A percentile compares a stretch with the other conserved stretches of the same genome.
phyloP scores from a whole-genome alignment of 192 early-diverging fungal genomes.

The Linnemannia zychae region DNA sequence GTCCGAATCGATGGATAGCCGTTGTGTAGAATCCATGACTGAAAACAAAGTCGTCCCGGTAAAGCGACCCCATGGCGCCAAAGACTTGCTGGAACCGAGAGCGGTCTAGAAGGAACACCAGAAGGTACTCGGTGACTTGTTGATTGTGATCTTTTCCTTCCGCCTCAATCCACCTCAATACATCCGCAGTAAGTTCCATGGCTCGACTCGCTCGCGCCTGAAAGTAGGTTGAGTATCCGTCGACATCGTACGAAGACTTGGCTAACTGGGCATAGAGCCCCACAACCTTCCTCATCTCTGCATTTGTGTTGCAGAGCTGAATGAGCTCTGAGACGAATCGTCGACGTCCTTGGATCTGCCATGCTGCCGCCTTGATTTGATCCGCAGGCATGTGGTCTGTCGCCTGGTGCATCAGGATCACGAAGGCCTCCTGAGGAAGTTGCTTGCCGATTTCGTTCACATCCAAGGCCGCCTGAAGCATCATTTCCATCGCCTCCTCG shows the following conservation, averaged over 20 bases:
- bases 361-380: slow-evolving; percentile 31
- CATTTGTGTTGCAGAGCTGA: slow-evolving; percentile 42
- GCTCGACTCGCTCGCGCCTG: slow-evolving; percentile 36
- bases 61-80: slow-evolving; percentile 4
- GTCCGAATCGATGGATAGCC: slow-evolving; percentile 45
- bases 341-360: slow-evolving; percentile 52
- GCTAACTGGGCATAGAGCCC: slow-evolving; percentile 25
- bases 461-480: slow-evolving; percentile 47
- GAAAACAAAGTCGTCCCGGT: slow-evolving; percentile 25
- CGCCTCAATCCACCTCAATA: slow-evolving; percentile 25
- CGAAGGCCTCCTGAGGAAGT: slow-evolving; percentile 45
- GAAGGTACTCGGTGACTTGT: slow-evolving; percentile 28
- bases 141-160: background rate
- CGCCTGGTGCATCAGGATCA: slow-evolving; percentile 26
- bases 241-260: slow-evolving; percentile 32
- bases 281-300: slow-evolving; percentile 35
- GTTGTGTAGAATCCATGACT: slow-evolving; percentile 38
- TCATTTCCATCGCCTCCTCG: slow-evolving; percentile 52
- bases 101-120: slow-evolving; percentile 43
- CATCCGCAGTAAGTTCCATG: slow-evolving; percentile 1
- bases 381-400: slow-evolving; percentile 34
- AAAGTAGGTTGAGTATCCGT: slow-evolving; percentile 37
- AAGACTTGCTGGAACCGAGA: slow-evolving; percentile 27
- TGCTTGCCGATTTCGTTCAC: slow-evolving; percentile 46
- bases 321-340: slow-evolving; percentile 43